These are phyloP conservation scores for Camelina neglecta DNA, from an alignment of 345 rosid species.

Conservation along the genomic window DNA sequence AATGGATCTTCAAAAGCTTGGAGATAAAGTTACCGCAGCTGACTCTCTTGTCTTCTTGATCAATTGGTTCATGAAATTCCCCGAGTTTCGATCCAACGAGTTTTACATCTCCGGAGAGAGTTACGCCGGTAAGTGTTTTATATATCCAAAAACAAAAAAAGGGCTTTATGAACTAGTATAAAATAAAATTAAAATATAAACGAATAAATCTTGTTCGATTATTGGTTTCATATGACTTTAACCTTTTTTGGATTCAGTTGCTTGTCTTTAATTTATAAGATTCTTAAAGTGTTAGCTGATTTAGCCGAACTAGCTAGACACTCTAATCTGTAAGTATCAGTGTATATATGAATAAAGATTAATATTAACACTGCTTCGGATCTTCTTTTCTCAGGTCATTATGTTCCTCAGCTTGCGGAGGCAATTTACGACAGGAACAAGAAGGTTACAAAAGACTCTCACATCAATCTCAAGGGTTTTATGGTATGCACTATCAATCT, in stretches of 20 bases:
- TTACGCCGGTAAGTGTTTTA: constrained; percentile 65
- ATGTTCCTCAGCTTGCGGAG: constrained; percentile 85
- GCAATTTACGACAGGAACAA: constrained; percentile 62
- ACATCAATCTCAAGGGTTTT: constrained; percentile 78
- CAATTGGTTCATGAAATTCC: constrained; percentile 76
- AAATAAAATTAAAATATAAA: too few species aligned
- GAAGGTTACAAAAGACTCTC: constrained; percentile 38
- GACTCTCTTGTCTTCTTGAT: constrained; percentile 66
- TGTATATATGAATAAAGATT: neutral
- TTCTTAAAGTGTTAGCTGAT: neutral
- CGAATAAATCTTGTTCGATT: neutral
- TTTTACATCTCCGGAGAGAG: constrained; percentile 83
- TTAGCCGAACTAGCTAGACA: neutral
- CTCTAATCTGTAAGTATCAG: neutral
- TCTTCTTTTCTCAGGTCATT: constrained; percentile 59
- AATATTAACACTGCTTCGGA: neutral
- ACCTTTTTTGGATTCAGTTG: neutral
- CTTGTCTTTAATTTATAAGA: neutral
- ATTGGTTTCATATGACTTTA: neutral
- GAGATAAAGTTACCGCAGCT: constrained; percentile 57
- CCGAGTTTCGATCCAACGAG: constrained; percentile 59
- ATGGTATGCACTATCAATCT: constrained; percentile 49
- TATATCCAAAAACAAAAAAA: too few species aligned
- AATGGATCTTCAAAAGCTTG: constrained; percentile 52
- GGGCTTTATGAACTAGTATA: neutral